Evolutionary conservation across 331 rosid genomes (phyloP).

Genomic region (Cydonia oblonga): DNA sequence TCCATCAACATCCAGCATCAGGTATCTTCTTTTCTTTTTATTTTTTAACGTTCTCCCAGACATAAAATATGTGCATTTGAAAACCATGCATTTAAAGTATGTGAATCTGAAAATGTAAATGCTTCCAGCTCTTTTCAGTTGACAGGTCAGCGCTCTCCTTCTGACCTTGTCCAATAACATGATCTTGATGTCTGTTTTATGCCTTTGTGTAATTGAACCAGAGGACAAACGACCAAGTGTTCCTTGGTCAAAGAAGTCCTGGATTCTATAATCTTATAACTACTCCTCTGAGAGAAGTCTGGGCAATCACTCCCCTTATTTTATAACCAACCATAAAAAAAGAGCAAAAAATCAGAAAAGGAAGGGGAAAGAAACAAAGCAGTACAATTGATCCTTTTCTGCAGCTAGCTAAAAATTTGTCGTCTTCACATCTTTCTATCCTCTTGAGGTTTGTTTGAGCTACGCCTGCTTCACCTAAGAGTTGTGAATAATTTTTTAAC

Average conservation of each 20-base stretch:
- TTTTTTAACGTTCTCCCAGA: background rate
- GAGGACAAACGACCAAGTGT: too few relatives aligned
- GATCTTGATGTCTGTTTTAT: background rate
- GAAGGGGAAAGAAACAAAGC: background rate
- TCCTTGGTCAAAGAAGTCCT: too few relatives aligned
- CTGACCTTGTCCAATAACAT: background rate
- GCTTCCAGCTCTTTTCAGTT: background rate
- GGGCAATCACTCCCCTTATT: too few relatives aligned
- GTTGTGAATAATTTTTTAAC: too few relatives aligned
- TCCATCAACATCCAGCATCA: conserved; percentile 82
- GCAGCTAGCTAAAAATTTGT: background rate
- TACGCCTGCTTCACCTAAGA: background rate
- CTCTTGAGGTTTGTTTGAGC: background rate
- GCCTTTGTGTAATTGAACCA: too few relatives aligned
- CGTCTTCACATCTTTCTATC: background rate
- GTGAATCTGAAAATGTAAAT: background rate
- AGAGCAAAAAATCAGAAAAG: background rate
- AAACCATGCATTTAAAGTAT: background rate
- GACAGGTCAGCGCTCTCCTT: background rate
- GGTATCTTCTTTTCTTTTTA: conserved; percentile 25
- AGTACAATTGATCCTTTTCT: background rate
- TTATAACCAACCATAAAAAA: background rate
- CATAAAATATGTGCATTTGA: background rate
- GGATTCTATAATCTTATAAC: too few relatives aligned
- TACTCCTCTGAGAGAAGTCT: too few relatives aligned